Conservation (phyloP, 176 grass and related monocot species). For the Musa beccarii region DNA sequence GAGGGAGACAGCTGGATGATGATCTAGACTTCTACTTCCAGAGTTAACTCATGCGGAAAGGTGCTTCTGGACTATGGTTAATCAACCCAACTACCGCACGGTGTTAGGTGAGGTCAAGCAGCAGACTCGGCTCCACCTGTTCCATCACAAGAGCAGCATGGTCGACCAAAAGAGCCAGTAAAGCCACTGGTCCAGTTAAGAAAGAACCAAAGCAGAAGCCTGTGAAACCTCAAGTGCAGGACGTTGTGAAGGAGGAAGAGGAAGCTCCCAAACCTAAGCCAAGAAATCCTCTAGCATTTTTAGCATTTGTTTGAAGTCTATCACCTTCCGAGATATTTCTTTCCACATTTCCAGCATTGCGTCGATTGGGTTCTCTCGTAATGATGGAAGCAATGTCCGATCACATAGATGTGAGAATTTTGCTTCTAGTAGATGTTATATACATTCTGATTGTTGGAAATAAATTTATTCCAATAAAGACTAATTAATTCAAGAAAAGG, state of each 20-base stretch:
- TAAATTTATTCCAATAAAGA: no score
- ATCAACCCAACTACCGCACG: constrained; percentile 57
- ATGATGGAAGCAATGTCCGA: no score
- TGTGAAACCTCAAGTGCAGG: constrained; percentile 38
- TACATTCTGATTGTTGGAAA: no score
- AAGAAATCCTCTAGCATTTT: constrained; percentile 53
- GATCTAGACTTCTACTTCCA: constrained; percentile 53
- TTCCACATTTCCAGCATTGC: no score
- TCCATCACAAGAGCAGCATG: constrained; percentile 29
- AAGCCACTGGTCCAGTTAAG: constrained; percentile 50
- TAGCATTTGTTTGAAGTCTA: no score
- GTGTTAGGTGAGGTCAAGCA: constrained; percentile 59
- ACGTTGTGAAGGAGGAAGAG: constrained; percentile 47
- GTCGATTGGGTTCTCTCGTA: no score
- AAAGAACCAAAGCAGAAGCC: constrained; percentile 46
- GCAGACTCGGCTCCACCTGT: constrained; percentile 40
- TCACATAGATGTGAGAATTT: no score
- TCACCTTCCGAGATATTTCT: no score
- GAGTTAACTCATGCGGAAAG: constrained; percentile 76
- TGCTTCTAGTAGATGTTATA: no score
- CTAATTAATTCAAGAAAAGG: no score
- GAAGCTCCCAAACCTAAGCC: constrained; percentile 68
- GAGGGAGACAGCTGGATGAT: constrained; percentile 13
- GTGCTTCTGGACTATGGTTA: constrained; percentile 84
- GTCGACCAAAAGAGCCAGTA: constrained; percentile 45